Base-by-base conservation (phyloP, 2,329 filamentous ascomycete genomes). In the Penicillium sp. region DNA sequence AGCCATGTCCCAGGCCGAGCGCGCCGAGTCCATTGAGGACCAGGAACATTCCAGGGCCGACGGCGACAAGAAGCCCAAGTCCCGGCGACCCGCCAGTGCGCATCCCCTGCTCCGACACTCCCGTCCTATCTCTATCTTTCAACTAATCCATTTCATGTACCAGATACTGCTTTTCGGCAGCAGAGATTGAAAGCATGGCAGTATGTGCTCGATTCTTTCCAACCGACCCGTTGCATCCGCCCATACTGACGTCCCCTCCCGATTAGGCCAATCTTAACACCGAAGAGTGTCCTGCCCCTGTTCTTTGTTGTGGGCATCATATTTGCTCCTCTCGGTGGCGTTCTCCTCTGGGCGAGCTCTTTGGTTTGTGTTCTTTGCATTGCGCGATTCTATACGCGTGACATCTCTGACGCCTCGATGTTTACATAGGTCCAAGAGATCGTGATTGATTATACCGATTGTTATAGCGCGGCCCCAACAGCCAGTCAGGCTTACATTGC, bases 171-270 rank as follows among this genome's bases (percentile, higher is more conserved):
- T 11, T 99, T 98, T 74, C 86, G 95, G 68, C 95, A 99, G 75
- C 95, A 99, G 78, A 88, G 95, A 73, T 79, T 99, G 76, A 97
- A 98, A 79, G 95, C 95, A 80, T 99, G 95, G 95, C 95, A 99
- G 89, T 96, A 82, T 77, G 91, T 43, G 7, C 22, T 13, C 16
- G 1, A 11, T 7, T 10, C 7, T 19, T 39, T 9, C 14, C 13
- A 5, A n/a, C 22, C 21, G 33, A 5, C 33, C 14, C n/a, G 14
- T 14, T 3, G 21, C 21, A 10, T 33, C 21, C 19, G n/a, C 27
- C 27, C 2, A 33, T 53, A 48, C 62, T 65, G 55, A 66, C 53
- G n/a, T 44, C 19, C 65, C 19, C 19, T 41, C 66, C 55, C 27
- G 44, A 16, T 55, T 70, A 95, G 91, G 79, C 93, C 93, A 37